phyloP scores from a whole-genome alignment of 371 early-diverging fungal species.

The Actinomucor elegans region DNA sequence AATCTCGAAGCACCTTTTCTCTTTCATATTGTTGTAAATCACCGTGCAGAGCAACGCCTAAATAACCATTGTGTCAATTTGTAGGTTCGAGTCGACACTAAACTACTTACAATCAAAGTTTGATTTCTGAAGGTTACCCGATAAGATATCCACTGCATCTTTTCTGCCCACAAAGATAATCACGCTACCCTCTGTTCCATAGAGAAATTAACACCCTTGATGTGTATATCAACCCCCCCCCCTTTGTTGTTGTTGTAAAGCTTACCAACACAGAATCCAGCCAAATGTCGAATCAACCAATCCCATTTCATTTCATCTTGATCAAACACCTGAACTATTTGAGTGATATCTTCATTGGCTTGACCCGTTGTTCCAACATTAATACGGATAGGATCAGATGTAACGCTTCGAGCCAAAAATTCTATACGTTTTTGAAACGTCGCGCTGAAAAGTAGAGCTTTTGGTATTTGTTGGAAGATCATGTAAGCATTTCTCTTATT shows the following conservation, averaged over 20 bases:
- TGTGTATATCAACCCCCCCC: too few species aligned
- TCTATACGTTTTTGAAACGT: slow-evolving; percentile 98
- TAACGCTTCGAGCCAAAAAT: slow-evolving; percentile 86
- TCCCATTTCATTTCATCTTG: slow-evolving; percentile 67
- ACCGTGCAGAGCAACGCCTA: slow-evolving; percentile 94
- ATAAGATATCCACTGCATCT: slow-evolving; percentile 61
- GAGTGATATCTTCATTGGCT: slow-evolving; percentile 81
- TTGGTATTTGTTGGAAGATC: neutral
- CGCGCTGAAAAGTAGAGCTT: slow-evolving; percentile 97
- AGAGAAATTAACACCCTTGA: too few species aligned
- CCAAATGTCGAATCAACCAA: slow-evolving; percentile 58
- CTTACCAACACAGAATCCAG: slow-evolving; percentile 57
- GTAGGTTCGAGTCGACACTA: neutral
- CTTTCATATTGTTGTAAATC: slow-evolving; percentile 96
- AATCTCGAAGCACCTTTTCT: slow-evolving; percentile 87
- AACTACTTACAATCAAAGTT: slow-evolving; percentile 55
- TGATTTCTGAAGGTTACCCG: slow-evolving; percentile 49
- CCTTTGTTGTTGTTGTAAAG: too few species aligned
- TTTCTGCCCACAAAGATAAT: slow-evolving; percentile 70
- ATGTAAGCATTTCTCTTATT: slow-evolving; percentile 15
- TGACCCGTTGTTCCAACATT: slow-evolving; percentile 69
- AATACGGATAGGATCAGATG: slow-evolving; percentile 90
- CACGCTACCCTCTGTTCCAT: slow-evolving; percentile 66
- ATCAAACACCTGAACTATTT: slow-evolving; percentile 63
- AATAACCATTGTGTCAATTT: too few species aligned